phyloP scores from a whole-genome alignment of 345 rosid species.

The Moringa oleifera region DNA sequence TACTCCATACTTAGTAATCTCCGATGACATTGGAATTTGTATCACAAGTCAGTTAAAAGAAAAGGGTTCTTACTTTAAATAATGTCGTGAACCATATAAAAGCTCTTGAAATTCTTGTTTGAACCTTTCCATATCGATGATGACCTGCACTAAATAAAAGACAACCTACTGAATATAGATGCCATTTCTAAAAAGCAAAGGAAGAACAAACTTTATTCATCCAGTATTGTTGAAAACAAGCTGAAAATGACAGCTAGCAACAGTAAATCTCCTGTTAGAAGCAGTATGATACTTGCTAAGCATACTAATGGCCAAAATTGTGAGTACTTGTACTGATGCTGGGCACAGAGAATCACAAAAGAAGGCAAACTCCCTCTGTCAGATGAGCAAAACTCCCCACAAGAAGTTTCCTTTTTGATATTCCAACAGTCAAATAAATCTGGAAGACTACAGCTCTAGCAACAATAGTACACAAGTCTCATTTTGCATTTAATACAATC shows the following conservation, averaged over 20 bases:
- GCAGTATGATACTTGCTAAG: neutral
- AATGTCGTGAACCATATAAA: constrained; percentile 39
- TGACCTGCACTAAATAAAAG: constrained; percentile 38
- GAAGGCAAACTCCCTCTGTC: no score
- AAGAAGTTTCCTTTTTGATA: neutral
- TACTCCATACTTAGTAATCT: constrained; percentile 2
- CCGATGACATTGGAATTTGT: neutral
- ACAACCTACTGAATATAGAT: constrained; percentile 2
- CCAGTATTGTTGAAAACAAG: neutral
- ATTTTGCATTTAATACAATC: neutral
- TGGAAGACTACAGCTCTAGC: no score
- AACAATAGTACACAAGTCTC: neutral
- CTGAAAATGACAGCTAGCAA: neutral
- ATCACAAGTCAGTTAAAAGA: constrained; percentile 9
- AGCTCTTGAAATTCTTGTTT: constrained; percentile 60
- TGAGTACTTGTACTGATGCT: neutral
- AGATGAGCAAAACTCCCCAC: neutral
- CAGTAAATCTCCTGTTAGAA: neutral
- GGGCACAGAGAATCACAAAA: neutral
- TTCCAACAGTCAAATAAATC: neutral
- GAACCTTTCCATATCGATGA: constrained; percentile 75
- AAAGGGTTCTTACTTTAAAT: constrained; percentile 39
- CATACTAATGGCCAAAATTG: no score
- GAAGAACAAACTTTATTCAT: neutral
- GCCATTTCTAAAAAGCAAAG: constrained; percentile 2